Conservation (phyloP, 441 rosid species). For the Gossypium davidsonii region DNA sequence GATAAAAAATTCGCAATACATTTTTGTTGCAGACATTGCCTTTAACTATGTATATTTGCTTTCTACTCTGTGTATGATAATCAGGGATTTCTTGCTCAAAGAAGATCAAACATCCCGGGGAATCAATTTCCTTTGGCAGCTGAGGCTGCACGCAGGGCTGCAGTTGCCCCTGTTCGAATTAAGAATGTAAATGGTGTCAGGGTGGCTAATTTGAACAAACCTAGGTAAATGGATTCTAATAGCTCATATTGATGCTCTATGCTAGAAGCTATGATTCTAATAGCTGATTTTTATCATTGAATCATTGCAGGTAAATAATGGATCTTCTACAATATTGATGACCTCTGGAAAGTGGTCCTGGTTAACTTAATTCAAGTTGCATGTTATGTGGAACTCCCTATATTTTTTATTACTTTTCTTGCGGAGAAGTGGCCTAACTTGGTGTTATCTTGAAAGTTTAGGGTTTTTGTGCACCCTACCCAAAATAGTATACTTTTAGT, state of each 20-base stretch:
- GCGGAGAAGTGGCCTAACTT: slow-evolving; percentile 23
- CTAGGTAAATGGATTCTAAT: slow-evolving; percentile 43
- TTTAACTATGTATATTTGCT: neutral
- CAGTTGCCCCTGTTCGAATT: slow-evolving; percentile 36
- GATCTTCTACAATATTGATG: slow-evolving; percentile 25
- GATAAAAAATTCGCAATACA: neutral
- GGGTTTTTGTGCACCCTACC: slow-evolving; percentile 7
- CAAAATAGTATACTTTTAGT: slow-evolving; percentile 15
- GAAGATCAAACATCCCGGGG: slow-evolving; percentile 62
- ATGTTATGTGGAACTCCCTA: slow-evolving; percentile 21
- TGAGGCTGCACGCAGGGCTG: slow-evolving; percentile 55
- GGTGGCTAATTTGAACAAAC: slow-evolving; percentile 39
- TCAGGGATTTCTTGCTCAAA: slow-evolving; percentile 76
- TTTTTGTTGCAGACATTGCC: neutral
- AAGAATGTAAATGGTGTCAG: slow-evolving; percentile 43
- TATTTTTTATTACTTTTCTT: slow-evolving; percentile 14
- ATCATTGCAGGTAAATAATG: slow-evolving; percentile 47
- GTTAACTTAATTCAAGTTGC: slow-evolving; percentile 26
- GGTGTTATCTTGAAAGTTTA: slow-evolving; percentile 14
- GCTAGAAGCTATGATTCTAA: slow-evolving; percentile 3
- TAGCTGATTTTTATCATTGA: slow-evolving; percentile 2
- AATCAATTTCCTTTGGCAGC: slow-evolving; percentile 54
- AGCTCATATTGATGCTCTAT: neutral
- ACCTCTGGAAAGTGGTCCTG: slow-evolving; percentile 30
- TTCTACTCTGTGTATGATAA: slow-evolving; percentile 5